A percentile compares a stretch with the other conserved stretches of the same genome.
These are phyloP conservation scores for Psilocybe sp. DNA, from an alignment of 768 basidiomycete species.

Conservation along the genomic window DNA sequence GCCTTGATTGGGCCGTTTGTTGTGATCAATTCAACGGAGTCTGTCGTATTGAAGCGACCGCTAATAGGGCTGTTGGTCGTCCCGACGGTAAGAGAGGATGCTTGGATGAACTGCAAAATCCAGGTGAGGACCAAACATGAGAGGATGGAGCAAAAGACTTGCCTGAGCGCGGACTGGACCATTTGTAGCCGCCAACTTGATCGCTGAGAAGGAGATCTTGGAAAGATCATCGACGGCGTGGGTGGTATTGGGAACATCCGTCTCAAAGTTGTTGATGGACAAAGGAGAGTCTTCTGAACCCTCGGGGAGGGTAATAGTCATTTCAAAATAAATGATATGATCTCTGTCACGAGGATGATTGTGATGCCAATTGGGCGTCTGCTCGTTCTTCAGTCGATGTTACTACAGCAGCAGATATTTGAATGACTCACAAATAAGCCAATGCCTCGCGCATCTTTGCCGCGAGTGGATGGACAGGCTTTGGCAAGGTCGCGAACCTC, in stretches of 20 bases:
- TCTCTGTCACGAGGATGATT: neutral
- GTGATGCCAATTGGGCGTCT: slow-evolving; percentile 11
- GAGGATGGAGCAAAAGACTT: neutral
- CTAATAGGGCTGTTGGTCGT: slow-evolving; percentile 1
- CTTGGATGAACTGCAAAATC: slow-evolving; percentile 1
- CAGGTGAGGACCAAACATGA: neutral
- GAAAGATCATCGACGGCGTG: slow-evolving; percentile 32
- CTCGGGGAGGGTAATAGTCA: slow-evolving; percentile 12
- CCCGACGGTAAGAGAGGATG: neutral
- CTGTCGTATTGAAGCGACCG: slow-evolving; percentile 5
- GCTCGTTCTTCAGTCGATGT: neutral
- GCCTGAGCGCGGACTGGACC: slow-evolving; percentile 4
- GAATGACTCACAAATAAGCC: slow-evolving; percentile 32
- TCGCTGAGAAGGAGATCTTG: slow-evolving; percentile 3
- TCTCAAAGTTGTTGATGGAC: slow-evolving; percentile 39
- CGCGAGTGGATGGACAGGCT: slow-evolving; percentile 24
- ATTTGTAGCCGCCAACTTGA: slow-evolving; percentile 5
- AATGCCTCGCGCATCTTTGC: slow-evolving; percentile 26
- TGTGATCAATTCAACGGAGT: neutral
- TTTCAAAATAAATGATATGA: slow-evolving; percentile 11
- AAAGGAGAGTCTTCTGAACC: slow-evolving; percentile 15
- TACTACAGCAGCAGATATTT: neutral
- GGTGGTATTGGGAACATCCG: slow-evolving; percentile 37
- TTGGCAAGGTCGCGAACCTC: slow-evolving; percentile 18
- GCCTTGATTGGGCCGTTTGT: slow-evolving; percentile 1